A percentile compares a stretch with the other conserved stretches of the same genome.
phyloP scores from a whole-genome alignment of 176 grass and related monocot species.

The Zizania latifolia region DNA sequence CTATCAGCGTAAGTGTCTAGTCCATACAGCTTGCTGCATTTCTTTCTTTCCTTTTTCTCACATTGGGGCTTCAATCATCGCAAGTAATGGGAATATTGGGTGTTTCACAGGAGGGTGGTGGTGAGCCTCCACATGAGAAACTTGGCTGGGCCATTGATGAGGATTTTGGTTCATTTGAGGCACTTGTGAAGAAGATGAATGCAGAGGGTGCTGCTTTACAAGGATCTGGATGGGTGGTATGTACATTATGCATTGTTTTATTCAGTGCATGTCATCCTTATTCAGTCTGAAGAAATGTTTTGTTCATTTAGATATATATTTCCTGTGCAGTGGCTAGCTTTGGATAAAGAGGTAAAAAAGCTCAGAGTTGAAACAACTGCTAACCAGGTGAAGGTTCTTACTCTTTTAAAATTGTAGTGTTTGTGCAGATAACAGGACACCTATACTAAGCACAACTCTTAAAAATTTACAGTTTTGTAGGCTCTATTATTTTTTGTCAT shows the following conservation, averaged over 20 bases:
- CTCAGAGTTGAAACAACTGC: slow-evolving; percentile 91
- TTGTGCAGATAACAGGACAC: neutral
- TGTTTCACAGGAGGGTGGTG: slow-evolving; percentile 81
- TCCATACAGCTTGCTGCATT: neutral
- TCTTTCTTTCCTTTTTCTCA: neutral
- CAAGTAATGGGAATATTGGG: neutral
- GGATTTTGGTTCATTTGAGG: slow-evolving; percentile 80
- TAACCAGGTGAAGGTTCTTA: slow-evolving; percentile 71
- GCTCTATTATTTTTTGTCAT: neutral
- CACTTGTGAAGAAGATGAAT: slow-evolving; percentile 90
- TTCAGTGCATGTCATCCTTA: neutral
- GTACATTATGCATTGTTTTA: slow-evolving; percentile 26
- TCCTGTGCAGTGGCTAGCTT: slow-evolving; percentile 67
- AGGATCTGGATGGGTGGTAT: slow-evolving; percentile 99
- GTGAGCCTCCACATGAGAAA: slow-evolving; percentile 64
- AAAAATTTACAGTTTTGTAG: neutral
- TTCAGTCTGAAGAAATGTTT: slow-evolving; percentile 1
- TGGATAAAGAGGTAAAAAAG: slow-evolving; percentile 88
- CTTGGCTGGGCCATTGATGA: slow-evolving; percentile 96
- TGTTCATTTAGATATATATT: slow-evolving; percentile 17
- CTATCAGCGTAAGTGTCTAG: slow-evolving; percentile 46
- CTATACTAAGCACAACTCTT: neutral
- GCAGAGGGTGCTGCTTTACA: slow-evolving; percentile 91
- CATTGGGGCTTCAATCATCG: neutral
- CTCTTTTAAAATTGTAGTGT: neutral